Conservation (phyloP, 371 early-diverging fungal genomes). For the Mortierella sp. region DNA sequence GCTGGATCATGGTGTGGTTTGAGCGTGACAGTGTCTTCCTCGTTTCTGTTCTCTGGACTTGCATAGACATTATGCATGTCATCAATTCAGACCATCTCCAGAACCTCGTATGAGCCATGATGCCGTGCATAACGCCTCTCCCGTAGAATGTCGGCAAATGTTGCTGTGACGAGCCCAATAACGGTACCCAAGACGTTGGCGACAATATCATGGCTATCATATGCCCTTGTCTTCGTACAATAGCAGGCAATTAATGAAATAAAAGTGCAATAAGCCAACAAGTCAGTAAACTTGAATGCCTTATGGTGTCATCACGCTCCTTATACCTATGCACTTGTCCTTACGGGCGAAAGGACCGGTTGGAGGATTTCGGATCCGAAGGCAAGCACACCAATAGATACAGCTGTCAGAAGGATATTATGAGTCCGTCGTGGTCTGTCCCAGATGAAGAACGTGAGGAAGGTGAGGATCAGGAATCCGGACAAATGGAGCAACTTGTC, state of each 20-base stretch:
- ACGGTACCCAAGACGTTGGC: conserved; percentile 32
- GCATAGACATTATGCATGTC: no score
- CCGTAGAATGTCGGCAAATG: conserved; percentile 23
- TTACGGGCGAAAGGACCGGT: conserved; percentile 46
- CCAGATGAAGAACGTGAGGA: conserved; percentile 50
- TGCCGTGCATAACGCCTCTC: conserved; percentile 17
- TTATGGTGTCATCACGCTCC: no score
- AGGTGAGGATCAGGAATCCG: conserved; percentile 49
- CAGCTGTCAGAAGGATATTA: conserved; percentile 31
- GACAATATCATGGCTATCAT: conserved; percentile 41
- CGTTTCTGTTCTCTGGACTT: no score
- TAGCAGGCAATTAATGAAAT: no score
- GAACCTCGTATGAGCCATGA: conserved; percentile 25
- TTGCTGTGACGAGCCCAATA: conserved; percentile 21
- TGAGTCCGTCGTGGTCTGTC: conserved; percentile 20
- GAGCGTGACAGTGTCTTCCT: no score
- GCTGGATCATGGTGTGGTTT: no score
- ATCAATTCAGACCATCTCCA: conserved; percentile 45
- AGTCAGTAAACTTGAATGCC: no score
- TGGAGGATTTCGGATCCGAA: conserved; percentile 47
- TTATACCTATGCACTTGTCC: not conserved
- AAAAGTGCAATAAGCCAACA: no score
- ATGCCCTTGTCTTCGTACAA: conserved; percentile 29
- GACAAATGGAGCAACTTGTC: conserved; percentile 45
- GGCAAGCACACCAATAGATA: conserved; percentile 29